Base-by-base conservation (phyloP, 768 basidiomycete genomes). In the Lentinula detonsa region DNA sequence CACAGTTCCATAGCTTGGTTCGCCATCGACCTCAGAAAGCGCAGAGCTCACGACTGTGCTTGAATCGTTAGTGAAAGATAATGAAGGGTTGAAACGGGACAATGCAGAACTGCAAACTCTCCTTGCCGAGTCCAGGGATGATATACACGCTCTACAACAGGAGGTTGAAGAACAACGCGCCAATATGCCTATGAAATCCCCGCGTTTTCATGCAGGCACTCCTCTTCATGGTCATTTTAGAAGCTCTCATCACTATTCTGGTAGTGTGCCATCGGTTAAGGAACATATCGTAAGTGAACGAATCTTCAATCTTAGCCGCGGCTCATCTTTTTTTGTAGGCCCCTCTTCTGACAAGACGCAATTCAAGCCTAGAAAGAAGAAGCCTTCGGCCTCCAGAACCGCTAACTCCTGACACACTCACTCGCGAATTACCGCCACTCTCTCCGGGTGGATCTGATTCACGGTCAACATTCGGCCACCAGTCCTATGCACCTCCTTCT, bases 61-160 rank as follows among this genome's bases (percentile, higher is more conserved):
- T 13, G 92, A 93, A 69, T 85, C 87, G n/a, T 78, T 96, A 34
- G 93, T 95, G 7, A 84, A 86, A 37, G 91, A 92, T 66, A 96
- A 94, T 66, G 91, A 95, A 65, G 79, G 79, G 28, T 74, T 95
- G 57, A 91, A 91, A 71, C 85, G 84, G 18, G 92, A 93, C 67
- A 93, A 91, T 61, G 80, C 82, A 6, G 92, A 96, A 68, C 73
- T 96, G 52, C 88, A 90, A 61, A 81, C 81, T 51, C 72, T 94
- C 8, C 76, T 98, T 6, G 73, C 82, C 2, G 90, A 93, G 54
- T 81, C 90, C 1, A 82, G 92, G 31, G 93, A 95, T 68, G 91
- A 95, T 63, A 70, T 87, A 4, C 83, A 86, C 59, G 69, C 74
- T 1, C 68, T 93, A 48, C 86, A 87, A 57, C 86, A 86, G 64